Evolutionary conservation across 139 green algal species (phyloP).

Genomic region (Trebouxia sp.): DNA sequence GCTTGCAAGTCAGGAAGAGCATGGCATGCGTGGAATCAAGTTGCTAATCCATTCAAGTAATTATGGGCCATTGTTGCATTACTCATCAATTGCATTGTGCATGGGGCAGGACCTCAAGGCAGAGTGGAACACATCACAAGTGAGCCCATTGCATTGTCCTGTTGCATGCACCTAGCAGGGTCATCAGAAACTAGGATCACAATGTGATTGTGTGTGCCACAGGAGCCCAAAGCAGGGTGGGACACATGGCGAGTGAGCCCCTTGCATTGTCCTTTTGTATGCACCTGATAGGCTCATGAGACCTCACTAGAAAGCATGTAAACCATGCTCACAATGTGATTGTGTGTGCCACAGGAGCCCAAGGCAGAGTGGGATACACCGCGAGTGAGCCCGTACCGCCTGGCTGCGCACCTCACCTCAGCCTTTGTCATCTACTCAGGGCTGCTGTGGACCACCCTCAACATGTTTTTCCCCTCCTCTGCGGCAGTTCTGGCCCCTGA

Average conservation of each 20-base stretch:
- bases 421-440: constrained; percentile 94
- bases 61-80: too few species aligned
- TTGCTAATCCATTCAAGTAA: too few species aligned
- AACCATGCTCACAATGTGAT: background rate
- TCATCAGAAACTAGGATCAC: too few species aligned
- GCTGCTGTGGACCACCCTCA: constrained; percentile 92
- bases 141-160: background rate
- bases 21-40: too few species aligned
- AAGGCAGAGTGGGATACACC: constrained; percentile 55
- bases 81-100: too few species aligned
- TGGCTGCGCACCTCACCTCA: constrained; percentile 93
- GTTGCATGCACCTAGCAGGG: background rate
- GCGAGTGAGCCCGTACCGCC: constrained; percentile 92
- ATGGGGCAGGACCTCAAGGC: constrained; percentile 23
- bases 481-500: constrained; percentile 17
- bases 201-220: background rate
- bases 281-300: background rate
- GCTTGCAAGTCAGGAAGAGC: too few species aligned
- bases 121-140: constrained; percentile 17
- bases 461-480: constrained; percentile 56
- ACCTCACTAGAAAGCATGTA: too few species aligned
- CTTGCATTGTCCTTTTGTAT: background rate
- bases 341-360: constrained; percentile 8
- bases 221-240: constrained; percentile 7
- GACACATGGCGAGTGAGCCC: background rate